Base-by-base conservation (phyloP, 352 stramenopile species). In the Phytopythium boreale region DNA sequence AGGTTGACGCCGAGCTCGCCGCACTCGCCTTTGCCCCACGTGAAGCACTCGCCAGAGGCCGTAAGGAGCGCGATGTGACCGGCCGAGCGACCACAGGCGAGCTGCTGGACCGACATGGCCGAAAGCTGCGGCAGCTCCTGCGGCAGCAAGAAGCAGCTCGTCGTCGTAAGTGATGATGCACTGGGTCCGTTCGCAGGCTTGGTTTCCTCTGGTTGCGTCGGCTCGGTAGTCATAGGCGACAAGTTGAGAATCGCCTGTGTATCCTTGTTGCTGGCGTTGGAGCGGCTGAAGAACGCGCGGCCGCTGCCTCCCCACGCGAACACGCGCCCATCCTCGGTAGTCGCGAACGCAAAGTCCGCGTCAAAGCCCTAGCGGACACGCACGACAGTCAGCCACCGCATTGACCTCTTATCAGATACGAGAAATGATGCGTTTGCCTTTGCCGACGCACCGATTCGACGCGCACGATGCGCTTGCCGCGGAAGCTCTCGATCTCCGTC, bases 281-380 rank as follows among this genome's bases (percentile, higher is more conserved):
- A 0, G 37, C 57, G 55, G 47, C 83, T 71, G 20, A 80, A 76
- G 6, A 86, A 57, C 12, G 77, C 67, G 59, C 56, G 69, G 5
- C 82, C 80, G 12, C 80, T 84, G 9, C 94, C 94, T 20, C 93
- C 94, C 92, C 93, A 98, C 14, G 72, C 71, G 65, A 94, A 97
- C 15, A 98, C 77, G 36, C 94, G 85, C 2, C 81, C 88, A 12
- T 91, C 79, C 26, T 87, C 78, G 2, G 87, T 79, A 12, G 96
- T 61, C 10, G 94, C 94, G 46, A 98, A 95, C 6, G 82, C 79
- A 51, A 84, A 87, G 44, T 89, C 76, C 17, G 79, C 70, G 51
- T 89, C 82, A 61, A 89, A 90, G 2, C 84, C 82, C 82, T 90
- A 8, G n/a, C 6, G 24, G 24, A 15, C 50, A 41, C 50, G 20